phyloP scores from a whole-genome alignment of 2,329 filamentous ascomycete genomes.

The Dothideomycetes sp. region DNA sequence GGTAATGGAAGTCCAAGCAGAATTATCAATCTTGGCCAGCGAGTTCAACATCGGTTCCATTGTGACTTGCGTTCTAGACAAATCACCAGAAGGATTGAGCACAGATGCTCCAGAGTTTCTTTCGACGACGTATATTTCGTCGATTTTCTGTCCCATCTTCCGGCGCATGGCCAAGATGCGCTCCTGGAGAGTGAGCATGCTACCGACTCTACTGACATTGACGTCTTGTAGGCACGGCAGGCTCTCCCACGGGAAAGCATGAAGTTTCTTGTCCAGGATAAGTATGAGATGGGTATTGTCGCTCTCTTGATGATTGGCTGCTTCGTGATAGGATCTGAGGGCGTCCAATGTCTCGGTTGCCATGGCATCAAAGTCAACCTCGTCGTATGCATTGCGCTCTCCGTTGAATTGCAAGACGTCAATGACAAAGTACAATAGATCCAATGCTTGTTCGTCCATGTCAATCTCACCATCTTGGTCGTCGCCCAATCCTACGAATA shows the following conservation, averaged over 20 bases:
- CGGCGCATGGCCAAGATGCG: constrained; percentile 53
- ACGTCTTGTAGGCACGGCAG: constrained; percentile 72
- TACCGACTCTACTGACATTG: constrained; percentile 81
- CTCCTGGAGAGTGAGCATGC: constrained; percentile 69
- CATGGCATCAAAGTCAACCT: constrained; percentile 92
- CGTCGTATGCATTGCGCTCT: constrained; percentile 92
- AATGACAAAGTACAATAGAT: constrained; percentile 90
- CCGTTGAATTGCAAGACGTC: constrained; percentile 96
- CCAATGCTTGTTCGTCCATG: constrained; percentile 80
- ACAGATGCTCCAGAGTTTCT: constrained; percentile 60
- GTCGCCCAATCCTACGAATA: constrained; percentile 80
- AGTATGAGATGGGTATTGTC: constrained; percentile 64
- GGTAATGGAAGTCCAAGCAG: constrained; percentile 59
- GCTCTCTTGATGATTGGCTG: constrained; percentile 26
- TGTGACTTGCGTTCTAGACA: constrained; percentile 67
- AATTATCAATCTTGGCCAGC: constrained; percentile 17
- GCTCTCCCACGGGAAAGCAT: constrained; percentile 93
- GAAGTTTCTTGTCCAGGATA: constrained; percentile 82
- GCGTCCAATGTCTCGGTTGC: constrained; percentile 81
- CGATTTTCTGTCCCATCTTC: constrained; percentile 1
- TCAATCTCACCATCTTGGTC: constrained; percentile 59
- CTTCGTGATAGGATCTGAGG: constrained; percentile 64
- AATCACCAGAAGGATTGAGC: constrained; percentile 79
- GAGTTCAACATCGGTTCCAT: constrained; percentile 58
- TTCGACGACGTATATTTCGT: constrained; percentile 38